Conservation (phyloP, 305 asterid genomes). For the Rubia peregrina region DNA sequence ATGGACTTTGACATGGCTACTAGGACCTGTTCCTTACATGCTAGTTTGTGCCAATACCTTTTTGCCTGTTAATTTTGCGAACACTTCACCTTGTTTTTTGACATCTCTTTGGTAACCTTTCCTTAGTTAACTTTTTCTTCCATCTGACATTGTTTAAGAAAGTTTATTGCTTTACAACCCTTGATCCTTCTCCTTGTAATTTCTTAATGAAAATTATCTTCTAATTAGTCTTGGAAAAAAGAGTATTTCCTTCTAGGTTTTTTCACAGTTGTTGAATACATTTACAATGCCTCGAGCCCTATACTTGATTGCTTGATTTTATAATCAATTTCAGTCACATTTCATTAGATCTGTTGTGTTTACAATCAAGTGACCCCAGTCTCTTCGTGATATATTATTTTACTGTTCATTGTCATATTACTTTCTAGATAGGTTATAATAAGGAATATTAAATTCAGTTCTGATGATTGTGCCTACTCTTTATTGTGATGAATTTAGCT, state of each 20-base stretch:
- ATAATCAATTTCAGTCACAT: too few species aligned
- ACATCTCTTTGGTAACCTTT: neutral
- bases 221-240: neutral
- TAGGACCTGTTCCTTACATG: neutral
- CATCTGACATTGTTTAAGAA: neutral
- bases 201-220: neutral
- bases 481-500: constrained; percentile 43
- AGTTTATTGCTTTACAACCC: neutral
- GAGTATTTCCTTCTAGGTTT: constrained; percentile 1
- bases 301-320: too few species aligned
- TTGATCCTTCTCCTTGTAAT: too few species aligned
- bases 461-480: neutral
- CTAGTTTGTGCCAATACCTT: neutral
- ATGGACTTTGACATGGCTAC: neutral
- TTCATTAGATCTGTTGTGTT: neutral
- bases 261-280: neutral
- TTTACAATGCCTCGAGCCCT: neutral
- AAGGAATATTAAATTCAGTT: neutral
- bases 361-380: neutral
- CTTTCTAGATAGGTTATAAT: neutral
- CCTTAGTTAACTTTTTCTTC: neutral
- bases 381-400: neutral
- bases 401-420: neutral
- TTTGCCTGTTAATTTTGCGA: neutral
- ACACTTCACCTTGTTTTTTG: neutral